Evolutionary conservation across 495 filamentous ascomycete genomes (phyloP).

Genomic region (Pyrenula massariospora): DNA sequence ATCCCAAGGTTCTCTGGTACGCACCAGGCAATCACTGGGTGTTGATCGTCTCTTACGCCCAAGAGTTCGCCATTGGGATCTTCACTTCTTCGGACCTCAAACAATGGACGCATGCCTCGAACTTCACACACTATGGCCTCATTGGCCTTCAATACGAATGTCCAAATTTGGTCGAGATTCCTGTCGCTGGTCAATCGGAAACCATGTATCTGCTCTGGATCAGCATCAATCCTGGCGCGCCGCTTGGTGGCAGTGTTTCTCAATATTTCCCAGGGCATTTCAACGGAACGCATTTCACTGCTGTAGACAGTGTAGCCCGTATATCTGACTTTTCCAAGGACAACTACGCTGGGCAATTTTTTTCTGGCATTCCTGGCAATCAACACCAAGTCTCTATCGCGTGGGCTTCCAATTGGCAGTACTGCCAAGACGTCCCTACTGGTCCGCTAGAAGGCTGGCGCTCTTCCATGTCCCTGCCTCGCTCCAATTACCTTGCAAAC

Average conservation of each 20-base stretch:
- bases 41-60: conserved; percentile 31
- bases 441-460: conserved; percentile 36
- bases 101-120: conserved; percentile 39
- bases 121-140: conserved; percentile 40
- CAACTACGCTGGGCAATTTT: conserved; percentile 44
- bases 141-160: conserved; percentile 50
- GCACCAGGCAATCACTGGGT: conserved; percentile 34
- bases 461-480: conserved; percentile 36
- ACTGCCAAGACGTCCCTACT: conserved; percentile 35
- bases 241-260: conserved; percentile 37
- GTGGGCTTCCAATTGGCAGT: conserved; percentile 55
- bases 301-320: conserved; percentile 25
- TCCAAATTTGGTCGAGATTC: conserved; percentile 36
- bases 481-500: conserved; percentile 29
- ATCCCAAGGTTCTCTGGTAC: conserved; percentile 46
- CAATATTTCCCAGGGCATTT: conserved; percentile 27
- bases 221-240: conserved; percentile 46
- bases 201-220: conserved; percentile 35
- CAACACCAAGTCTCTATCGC: conserved; percentile 32
- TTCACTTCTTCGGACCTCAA: conserved; percentile 41
- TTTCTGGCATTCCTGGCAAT: conserved; percentile 28
- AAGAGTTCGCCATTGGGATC: conserved; percentile 38
- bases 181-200: conserved; percentile 21
- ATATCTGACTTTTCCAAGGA: conserved; percentile 45
- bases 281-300: conserved; percentile 21